A percentile compares a stretch with the other conserved stretches of the same genome.
phyloP scores from a whole-genome alignment of 192 early-diverging fungal species.

The Phycomyces nitens region DNA sequence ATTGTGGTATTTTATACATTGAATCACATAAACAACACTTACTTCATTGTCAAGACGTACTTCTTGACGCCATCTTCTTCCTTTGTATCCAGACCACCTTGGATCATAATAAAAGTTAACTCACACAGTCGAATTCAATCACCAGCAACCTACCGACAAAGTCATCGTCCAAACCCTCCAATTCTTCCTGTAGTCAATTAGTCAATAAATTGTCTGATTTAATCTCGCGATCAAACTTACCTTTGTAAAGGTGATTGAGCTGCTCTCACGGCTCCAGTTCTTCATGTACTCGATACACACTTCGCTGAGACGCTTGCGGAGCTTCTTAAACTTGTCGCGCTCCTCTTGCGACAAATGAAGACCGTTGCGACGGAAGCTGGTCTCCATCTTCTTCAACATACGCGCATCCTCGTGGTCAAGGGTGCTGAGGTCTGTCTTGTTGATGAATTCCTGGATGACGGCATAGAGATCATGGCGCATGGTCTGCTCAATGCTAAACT shows the following conservation, averaged over 20 bases:
- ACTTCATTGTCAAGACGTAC: constrained; percentile 73
- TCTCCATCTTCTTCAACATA: constrained; percentile 63
- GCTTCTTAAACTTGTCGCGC: constrained; percentile 55
- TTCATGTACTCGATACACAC: constrained; percentile 68
- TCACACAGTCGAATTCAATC: neutral
- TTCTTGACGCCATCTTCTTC: constrained; percentile 58
- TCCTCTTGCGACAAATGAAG: constrained; percentile 59
- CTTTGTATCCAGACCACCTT: constrained; percentile 48
- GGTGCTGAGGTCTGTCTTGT: constrained; percentile 40
- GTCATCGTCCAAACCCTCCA: constrained; percentile 70
- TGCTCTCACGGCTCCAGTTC: constrained; percentile 67
- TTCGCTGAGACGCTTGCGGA: constrained; percentile 67
- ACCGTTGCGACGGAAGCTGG: constrained; percentile 68
- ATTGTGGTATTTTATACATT: no score
- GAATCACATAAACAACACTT: constrained; percentile 40
- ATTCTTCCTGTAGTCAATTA: constrained; percentile 43
- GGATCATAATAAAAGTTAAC: no score
- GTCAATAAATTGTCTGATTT: neutral
- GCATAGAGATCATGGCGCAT: constrained; percentile 65
- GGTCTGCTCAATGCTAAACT: constrained; percentile 61
- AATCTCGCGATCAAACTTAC: neutral
- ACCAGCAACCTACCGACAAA: constrained; percentile 47
- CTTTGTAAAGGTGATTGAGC: constrained; percentile 46
- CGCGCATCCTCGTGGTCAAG: constrained; percentile 64
- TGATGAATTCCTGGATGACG: constrained; percentile 50